Conservation (phyloP, 1,139 yeast genomes). For the Debaryomyces fabryi region DNA sequence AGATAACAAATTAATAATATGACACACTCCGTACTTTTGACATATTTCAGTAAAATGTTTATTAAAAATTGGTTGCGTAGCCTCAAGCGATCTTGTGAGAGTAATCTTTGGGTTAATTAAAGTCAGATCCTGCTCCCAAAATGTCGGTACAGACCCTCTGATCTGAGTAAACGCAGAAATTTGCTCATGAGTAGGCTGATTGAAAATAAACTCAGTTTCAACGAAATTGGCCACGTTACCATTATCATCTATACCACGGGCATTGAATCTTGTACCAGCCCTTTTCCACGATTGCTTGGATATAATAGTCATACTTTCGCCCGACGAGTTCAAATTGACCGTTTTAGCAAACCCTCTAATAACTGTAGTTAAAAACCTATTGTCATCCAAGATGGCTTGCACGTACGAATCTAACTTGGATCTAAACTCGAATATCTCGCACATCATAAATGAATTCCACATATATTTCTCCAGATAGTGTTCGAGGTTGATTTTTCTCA, state of each 20-base stretch:
- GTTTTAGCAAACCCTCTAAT: conserved; percentile 96
- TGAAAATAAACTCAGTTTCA: conserved; percentile 83
- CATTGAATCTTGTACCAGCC: conserved; percentile 94
- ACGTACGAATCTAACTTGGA: conserved; percentile 65
- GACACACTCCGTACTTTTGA: conserved; percentile 81
- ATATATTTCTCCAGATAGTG: conserved; percentile 80
- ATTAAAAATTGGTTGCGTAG: conserved; percentile 88
- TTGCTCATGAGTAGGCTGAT: conserved; percentile 44
- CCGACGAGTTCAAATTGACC: conserved; percentile 51
- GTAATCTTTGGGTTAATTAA: conserved; percentile 83
- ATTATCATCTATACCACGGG: conserved; percentile 80
- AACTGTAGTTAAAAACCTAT: conserved; percentile 84
- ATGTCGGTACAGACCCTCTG: conserved; percentile 93
- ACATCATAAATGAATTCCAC: conserved; percentile 96
- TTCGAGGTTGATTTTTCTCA: conserved; percentile 35
- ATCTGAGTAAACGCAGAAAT: conserved; percentile 82
- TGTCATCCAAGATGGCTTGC: conserved; percentile 64
- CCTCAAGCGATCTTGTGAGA: conserved; percentile 85
- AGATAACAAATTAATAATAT: conserved; percentile 80
- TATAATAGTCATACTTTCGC: conserved; percentile 72
- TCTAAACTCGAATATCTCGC: conserved; percentile 75
- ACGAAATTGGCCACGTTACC: conserved; percentile 96
- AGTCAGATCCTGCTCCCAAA: conserved; percentile 97
- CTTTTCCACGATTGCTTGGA: conserved; percentile 95
- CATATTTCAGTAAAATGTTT: conserved; percentile 73